Evolutionary conservation across 208 protist species (phyloP), one percentile per base, ranked within the genome.

Genomic region (Phytomonas serpens): DNA sequence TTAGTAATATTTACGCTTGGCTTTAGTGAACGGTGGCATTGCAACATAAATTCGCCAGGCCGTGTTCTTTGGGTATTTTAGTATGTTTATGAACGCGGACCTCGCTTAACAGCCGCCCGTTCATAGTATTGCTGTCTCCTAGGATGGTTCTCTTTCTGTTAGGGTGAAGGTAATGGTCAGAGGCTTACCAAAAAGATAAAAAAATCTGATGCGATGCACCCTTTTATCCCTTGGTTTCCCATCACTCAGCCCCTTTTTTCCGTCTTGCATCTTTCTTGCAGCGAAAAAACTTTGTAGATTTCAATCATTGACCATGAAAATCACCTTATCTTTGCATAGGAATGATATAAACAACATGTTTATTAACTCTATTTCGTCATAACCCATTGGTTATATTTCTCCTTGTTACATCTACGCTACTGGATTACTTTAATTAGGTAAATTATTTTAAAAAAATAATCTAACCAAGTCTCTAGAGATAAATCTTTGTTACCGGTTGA

Each of bases 211-310:
- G 19, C 47, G 7, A 11, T 47, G 2, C 16, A 19, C 5, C 47
- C 68, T 70, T 70, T 32, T 70, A 61, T 70, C 7, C 61, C n/a
- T 70, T 62, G 23, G 30, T 61, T 51, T 40, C 33, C 33, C 3
- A 27, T 51, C 42, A 47, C 34, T 47, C 65, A 16, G 29, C 13
- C 51, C 51, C 6, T 68, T 30, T 13, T 16, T 61, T 19, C 38
- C 32, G 9, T 34, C 38, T 19, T 61, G 6, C 10, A 29, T 1
- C 27, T 29, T 27, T 30, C 10, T 32, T 52, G 30, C 29, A 61
- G 23, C 30, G 64, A 52, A 10, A 42, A 9, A 1, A 31, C 23
- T 6, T 33, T 34, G 23, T 72, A 29, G 16, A 11, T 47, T 47
- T 47, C 6, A 19, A 19, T 19, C 14, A 47, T 47, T 16, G 40